Percentiles rank a stretch among this genome's conserved stretches.
Conservation (phyloP, 2,329 filamentous ascomycete genomes). For the Westerdykella aurantiaca region DNA sequence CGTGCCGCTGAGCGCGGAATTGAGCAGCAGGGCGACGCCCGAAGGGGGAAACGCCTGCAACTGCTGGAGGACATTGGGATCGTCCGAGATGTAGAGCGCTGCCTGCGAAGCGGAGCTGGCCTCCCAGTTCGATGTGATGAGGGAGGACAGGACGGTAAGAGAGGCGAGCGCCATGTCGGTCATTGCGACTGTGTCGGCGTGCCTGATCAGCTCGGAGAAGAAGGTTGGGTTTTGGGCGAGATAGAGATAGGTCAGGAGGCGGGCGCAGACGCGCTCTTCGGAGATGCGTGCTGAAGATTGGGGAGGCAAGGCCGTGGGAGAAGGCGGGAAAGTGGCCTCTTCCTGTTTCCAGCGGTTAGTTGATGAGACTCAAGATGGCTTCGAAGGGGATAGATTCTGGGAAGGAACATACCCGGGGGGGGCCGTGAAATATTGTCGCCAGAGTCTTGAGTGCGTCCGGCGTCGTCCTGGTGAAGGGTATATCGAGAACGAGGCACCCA, state of each 20-base stretch:
- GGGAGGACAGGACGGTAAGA: conserved; percentile 46
- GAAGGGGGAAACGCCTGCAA: conserved; percentile 31
- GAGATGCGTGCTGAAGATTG: conserved; percentile 23
- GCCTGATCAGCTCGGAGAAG: conserved; percentile 48
- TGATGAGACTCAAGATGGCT: neutral
- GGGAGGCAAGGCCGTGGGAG: conserved; percentile 15
- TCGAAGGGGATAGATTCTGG: neutral
- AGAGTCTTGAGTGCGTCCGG: conserved; percentile 51
- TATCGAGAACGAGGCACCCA: conserved; percentile 40
- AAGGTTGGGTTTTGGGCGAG: conserved; percentile 46
- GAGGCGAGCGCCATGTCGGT: conserved; percentile 53
- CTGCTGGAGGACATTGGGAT: conserved; percentile 43
- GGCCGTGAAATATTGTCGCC: conserved; percentile 53
- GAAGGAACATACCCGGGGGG: conserved; percentile 23
- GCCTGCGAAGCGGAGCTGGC: conserved; percentile 28
- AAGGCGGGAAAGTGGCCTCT: conserved; percentile 33
- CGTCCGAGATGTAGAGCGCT: neutral
- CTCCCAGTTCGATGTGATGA: conserved; percentile 52
- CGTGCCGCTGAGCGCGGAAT: conserved; percentile 45
- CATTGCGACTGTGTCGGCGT: conserved; percentile 54
- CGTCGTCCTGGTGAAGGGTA: conserved; percentile 50
- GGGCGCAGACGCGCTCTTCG: conserved; percentile 49
- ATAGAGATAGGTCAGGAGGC: conserved; percentile 52
- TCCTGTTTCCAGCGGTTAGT: conserved; percentile 12
- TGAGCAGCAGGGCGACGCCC: conserved; percentile 49